These are phyloP conservation scores for Eucalyptus regnans DNA, from an alignment of 345 rosid genomes.

Conservation along the genomic window DNA sequence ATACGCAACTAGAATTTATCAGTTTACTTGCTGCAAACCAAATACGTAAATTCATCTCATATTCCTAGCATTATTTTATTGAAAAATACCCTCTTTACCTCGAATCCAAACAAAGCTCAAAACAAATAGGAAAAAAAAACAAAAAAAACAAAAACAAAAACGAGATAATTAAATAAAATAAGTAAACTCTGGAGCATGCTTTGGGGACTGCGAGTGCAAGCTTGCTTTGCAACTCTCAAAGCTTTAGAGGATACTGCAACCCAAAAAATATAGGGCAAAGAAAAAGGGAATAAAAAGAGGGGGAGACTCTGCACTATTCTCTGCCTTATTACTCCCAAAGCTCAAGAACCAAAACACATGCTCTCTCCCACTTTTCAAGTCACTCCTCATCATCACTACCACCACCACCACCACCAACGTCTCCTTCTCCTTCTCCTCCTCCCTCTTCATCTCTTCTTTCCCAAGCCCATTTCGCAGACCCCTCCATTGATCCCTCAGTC, in stretches of 20 bases:
- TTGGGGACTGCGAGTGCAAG: slow-evolving; percentile 42
- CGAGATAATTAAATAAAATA: background rate
- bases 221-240: slow-evolving; percentile 48
- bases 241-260: slow-evolving; percentile 13
- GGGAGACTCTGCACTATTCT: background rate
- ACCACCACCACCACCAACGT: background rate
- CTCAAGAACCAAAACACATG: slow-evolving; percentile 29
- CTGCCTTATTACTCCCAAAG: slow-evolving; percentile 14
- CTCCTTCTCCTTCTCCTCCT: background rate
- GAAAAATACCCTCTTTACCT: background rate
- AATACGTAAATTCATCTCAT: background rate
- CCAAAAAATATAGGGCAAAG: background rate
- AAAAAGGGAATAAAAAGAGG: background rate
- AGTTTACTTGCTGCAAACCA: background rate
- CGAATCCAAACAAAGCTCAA: background rate
- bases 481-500: background rate
- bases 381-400: slow-evolving; percentile 6
- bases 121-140: background rate
- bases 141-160: background rate
- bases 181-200: slow-evolving; percentile 1
- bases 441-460: background rate
- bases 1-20: background rate
- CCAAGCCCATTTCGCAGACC: background rate
- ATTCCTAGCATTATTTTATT: background rate
- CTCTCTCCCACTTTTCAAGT: slow-evolving; percentile 3